Percentiles rank a stretch among this genome's conserved stretches.
Evolutionary conservation across 495 filamentous ascomycete genomes (phyloP).

Genomic region (Thozetella sp.): DNA sequence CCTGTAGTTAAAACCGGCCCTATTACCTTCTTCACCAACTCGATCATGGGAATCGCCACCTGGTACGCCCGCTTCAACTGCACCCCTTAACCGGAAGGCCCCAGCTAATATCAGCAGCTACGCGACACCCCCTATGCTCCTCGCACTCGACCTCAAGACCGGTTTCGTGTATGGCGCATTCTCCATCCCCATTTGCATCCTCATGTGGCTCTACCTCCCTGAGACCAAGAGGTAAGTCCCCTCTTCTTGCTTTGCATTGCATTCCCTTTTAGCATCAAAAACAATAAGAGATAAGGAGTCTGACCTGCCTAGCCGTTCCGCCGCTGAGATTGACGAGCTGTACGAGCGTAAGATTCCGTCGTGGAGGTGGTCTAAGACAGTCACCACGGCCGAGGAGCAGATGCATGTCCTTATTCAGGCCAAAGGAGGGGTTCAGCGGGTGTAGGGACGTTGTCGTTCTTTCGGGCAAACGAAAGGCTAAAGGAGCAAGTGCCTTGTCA

Average conservation of each 20-base stretch:
- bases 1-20: neutral
- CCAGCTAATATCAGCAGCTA: neutral
- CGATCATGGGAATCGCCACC: neutral
- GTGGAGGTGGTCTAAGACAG: neutral
- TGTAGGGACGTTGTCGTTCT: too few species aligned
- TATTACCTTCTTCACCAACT: neutral
- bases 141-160: neutral
- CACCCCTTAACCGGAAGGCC: neutral
- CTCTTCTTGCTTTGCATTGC: neutral
- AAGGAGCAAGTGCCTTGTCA: too few species aligned
- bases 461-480: too few species aligned
- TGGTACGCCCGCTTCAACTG: neutral
- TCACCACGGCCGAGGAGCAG: neutral
- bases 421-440: neutral
- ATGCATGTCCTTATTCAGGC: neutral
- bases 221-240: slow-evolving; percentile 1
- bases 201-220: slow-evolving; percentile 3
- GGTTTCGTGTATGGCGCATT: neutral
- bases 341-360: neutral
- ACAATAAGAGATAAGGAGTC: neutral
- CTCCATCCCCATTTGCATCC: slow-evolving; percentile 1
- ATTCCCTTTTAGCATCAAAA: neutral
- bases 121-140: neutral
- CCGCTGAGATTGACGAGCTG: neutral
- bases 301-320: neutral